Evolutionary conservation across 192 early-diverging fungal species (phyloP), one percentile per base, ranked within the genome.

Genomic region (Gonapodya sp.): DNA sequence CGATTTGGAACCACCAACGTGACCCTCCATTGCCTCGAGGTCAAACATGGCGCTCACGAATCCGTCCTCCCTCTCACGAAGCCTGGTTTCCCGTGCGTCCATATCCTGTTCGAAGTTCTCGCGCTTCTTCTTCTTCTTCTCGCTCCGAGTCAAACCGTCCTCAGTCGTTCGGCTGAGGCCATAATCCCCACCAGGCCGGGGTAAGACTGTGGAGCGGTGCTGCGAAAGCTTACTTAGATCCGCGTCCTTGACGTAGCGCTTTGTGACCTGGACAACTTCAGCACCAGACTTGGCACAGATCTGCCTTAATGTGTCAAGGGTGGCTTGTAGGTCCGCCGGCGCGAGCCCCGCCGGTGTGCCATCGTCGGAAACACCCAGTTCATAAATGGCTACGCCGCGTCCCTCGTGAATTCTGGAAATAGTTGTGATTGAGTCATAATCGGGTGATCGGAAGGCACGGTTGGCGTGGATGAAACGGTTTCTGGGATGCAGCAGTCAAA

Each of bases 301-400:
- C 31, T 83, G 81, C n/a, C 82, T 82, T 0, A 94, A 82, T 0
- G 93, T 94, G 16, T 84, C 85, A 24, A 95, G 78, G 0, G 93
- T 91, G 1, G 82, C 79, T 8, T 87, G 83, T 85, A 94, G 88
- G 36, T 95, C 93, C 34, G 83, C 33, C 2, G 86, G 83, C 31
- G 87, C 85, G 1, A 94, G 87, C 0, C 92, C 96, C 1, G 95
- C 89, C 80, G 96, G 88, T 1, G 87, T 88, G 18, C 96, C 96
- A 46, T 94, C 86, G 81, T 98, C 96, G 16, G 89, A 87, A 0
- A 98, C 95, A 35, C 96, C 96, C 2, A 98, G 89, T 79, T 96
- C 93, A 82, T 98, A 98, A 73, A 95, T 86, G 0, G 94, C 93
- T 72, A 93, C 92, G 32, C 96, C 96, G 78, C 92, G 86, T 0